These are phyloP conservation scores for Diaporthe batatas DNA, from an alignment of 2,329 filamentous ascomycete species.

Conservation along the genomic window DNA sequence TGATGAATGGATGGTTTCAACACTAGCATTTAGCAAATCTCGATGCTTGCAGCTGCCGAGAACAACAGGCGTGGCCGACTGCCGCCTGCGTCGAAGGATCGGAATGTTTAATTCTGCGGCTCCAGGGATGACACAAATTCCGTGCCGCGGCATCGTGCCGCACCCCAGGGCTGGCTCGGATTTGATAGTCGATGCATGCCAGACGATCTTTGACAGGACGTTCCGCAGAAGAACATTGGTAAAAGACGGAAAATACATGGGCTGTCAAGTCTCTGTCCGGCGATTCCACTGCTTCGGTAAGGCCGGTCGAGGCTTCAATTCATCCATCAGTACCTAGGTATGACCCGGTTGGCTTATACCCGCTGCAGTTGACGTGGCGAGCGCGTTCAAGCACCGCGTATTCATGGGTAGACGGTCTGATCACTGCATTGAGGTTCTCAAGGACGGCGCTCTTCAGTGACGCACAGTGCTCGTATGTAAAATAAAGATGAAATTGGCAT, in stretches of 20 bases:
- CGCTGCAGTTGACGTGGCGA: neutral
- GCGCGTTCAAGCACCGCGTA: neutral
- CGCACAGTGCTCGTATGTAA: neutral
- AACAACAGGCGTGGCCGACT: neutral
- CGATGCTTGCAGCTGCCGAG: neutral
- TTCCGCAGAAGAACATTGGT: neutral
- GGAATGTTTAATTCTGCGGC: neutral
- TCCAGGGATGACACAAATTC: neutral
- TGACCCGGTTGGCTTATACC: neutral
- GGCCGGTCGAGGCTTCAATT: neutral
- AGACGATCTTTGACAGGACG: neutral
- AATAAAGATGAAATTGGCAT: neutral
- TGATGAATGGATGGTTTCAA: no score
- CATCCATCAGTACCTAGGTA: neutral
- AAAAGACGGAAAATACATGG: neutral
- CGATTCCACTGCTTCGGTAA: neutral
- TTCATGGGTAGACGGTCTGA: neutral
- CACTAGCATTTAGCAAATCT: no score
- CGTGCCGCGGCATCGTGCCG: neutral
- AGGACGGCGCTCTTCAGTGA: neutral
- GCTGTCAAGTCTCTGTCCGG: neutral
- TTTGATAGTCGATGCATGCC: neutral
- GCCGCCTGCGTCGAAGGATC: neutral
- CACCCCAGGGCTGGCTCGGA: neutral
- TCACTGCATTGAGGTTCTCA: neutral